phyloP scores from a whole-genome alignment of 1,139 yeast species.

The Hyphopichia fennica region DNA sequence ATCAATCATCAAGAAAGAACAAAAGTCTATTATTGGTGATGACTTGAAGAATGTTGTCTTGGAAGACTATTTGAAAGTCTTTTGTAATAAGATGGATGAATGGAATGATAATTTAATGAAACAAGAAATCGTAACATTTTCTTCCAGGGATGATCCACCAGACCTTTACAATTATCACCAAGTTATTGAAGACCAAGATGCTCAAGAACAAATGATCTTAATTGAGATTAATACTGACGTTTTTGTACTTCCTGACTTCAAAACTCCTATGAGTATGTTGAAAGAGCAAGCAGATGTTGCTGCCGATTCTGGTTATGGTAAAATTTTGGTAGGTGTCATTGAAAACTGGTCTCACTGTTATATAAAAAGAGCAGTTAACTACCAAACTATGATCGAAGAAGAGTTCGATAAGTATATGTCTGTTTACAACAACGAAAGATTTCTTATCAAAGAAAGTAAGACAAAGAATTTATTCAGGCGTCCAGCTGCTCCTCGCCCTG shows the following conservation, averaged over 20 bases:
- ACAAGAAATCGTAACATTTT: slow-evolving; percentile 64
- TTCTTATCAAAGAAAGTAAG: slow-evolving; percentile 37
- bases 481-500: slow-evolving; percentile 23
- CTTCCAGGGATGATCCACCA: slow-evolving; percentile 67
- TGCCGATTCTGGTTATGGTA: slow-evolving; percentile 81
- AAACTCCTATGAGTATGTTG: slow-evolving; percentile 66
- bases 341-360: slow-evolving; percentile 69
- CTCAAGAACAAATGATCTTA: slow-evolving; percentile 56
- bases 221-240: slow-evolving; percentile 70
- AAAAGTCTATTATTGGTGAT: slow-evolving; percentile 62
- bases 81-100: slow-evolving; percentile 72
- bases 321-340: slow-evolving; percentile 80
- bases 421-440: slow-evolving; percentile 41
- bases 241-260: slow-evolving; percentile 57
- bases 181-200: slow-evolving; percentile 42
- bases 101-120: slow-evolving; percentile 72
- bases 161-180: slow-evolving; percentile 50
- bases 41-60: slow-evolving; percentile 60
- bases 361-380: slow-evolving; percentile 58
- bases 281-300: slow-evolving; percentile 93
- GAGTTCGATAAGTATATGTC: slow-evolving; percentile 55
- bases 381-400: slow-evolving; percentile 55
- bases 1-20: slow-evolving; percentile 41
- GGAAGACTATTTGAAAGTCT: slow-evolving; percentile 71
- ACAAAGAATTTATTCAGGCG: slow-evolving; percentile 49